Percentiles rank a stretch among this genome's conserved stretches.
Evolutionary conservation across 108 stramenopile genomes (phyloP).

Genomic region (Phaeodactylum tricornutum): DNA sequence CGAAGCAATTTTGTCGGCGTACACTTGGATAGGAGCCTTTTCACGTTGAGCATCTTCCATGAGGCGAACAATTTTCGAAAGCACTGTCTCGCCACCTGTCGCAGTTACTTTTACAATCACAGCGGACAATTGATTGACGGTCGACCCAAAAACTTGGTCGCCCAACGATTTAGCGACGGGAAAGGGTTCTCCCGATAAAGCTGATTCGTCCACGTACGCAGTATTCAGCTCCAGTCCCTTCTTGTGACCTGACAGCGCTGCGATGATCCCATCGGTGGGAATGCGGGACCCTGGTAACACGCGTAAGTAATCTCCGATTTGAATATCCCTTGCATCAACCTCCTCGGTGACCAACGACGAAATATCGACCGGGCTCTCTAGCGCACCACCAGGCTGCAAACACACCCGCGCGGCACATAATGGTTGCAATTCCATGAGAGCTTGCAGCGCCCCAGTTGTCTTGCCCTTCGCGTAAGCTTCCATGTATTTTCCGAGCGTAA

Average conservation of each 20-base stretch:
- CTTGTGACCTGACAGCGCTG: slow-evolving; percentile 3
- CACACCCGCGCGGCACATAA: slow-evolving; percentile 8
- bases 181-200: slow-evolving; percentile 80
- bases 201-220: slow-evolving; percentile 68
- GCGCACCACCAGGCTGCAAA: neutral
- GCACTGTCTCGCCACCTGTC: slow-evolving; percentile 52
- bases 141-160: slow-evolving; percentile 40
- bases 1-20: slow-evolving; percentile 84
- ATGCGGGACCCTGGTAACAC: slow-evolving; percentile 55
- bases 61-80: slow-evolving; percentile 76
- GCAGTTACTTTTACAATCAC: slow-evolving; percentile 73
- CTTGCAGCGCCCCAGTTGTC: slow-evolving; percentile 67
- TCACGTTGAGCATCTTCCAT: slow-evolving; percentile 91
- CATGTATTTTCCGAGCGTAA: slow-evolving; percentile 84
- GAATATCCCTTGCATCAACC: slow-evolving; percentile 28
- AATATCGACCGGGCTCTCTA: neutral
- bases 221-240: neutral
- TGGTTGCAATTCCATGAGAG: slow-evolving; percentile 52
- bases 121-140: slow-evolving; percentile 52
- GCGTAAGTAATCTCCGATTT: slow-evolving; percentile 37
- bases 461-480: slow-evolving; percentile 75
- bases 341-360: slow-evolving; percentile 44
- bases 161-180: slow-evolving; percentile 57
- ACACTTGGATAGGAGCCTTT: slow-evolving; percentile 89
- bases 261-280: slow-evolving; percentile 53